Conservation (phyloP, 352 stramenopile species). For the Globisporangium megalacanthum region DNA sequence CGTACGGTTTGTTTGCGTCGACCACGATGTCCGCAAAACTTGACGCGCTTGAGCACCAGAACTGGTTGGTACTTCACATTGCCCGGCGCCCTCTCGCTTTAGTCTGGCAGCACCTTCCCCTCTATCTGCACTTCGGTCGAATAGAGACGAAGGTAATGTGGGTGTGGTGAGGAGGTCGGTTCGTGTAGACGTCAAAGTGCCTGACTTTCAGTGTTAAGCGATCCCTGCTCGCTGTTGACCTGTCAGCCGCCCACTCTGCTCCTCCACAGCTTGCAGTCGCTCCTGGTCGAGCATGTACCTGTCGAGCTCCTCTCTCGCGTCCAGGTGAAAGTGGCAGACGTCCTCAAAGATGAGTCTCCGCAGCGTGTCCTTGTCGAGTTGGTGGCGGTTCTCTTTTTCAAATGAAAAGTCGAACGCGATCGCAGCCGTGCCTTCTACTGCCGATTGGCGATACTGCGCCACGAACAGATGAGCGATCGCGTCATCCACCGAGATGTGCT, state of each 20-base stretch:
- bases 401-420: conserved; percentile 81
- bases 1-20: too few relatives aligned
- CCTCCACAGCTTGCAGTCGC: conserved; percentile 22
- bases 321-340: conserved; percentile 80
- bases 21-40: too few relatives aligned
- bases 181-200: too few relatives aligned
- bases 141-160: too few relatives aligned
- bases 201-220: too few relatives aligned
- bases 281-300: conserved; percentile 44
- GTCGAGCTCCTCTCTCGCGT: conserved; percentile 54
- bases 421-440: conserved; percentile 32
- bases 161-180: too few relatives aligned
- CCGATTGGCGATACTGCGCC: conserved; percentile 44
- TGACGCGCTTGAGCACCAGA: too few relatives aligned
- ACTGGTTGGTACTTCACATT: too few relatives aligned
- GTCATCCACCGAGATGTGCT: conserved; percentile 63
- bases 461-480: conserved; percentile 80
- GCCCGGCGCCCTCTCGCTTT: too few relatives aligned
- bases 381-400: conserved; percentile 51
- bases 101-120: too few relatives aligned
- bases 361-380: conserved; percentile 74
- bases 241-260: conserved; percentile 11
- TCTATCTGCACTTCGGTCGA: too few relatives aligned
- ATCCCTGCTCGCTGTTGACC: too few relatives aligned
- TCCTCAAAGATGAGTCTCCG: conserved; percentile 82